Percentiles rank a stretch among this genome's conserved stretches.
Evolutionary conservation across 2,329 filamentous ascomycete species (phyloP).

Genomic region (Dactylellina drechsleri): DNA sequence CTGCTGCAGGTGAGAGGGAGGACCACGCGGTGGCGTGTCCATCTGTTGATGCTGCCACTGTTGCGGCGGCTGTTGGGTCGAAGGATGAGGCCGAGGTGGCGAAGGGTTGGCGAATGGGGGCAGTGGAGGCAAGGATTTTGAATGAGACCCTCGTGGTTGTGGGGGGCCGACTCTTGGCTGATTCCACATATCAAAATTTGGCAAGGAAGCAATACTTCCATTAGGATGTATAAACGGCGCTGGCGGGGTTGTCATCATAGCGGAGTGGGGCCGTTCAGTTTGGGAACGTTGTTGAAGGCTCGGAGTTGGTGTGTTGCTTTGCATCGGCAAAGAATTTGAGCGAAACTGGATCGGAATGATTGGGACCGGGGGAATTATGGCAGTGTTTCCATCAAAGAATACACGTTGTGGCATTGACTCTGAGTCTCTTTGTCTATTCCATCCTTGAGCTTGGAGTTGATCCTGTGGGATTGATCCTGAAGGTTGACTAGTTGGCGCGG

Average conservation of each 20-base stretch:
- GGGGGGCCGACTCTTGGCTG: constrained; percentile 16
- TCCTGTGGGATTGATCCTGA: constrained; percentile 18
- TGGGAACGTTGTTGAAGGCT: constrained; percentile 36
- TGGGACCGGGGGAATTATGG: constrained; percentile 41
- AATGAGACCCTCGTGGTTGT: constrained; percentile 18
- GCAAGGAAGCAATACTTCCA: constrained; percentile 36
- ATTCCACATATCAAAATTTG: constrained; percentile 36
- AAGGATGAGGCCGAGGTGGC: constrained; percentile 8
- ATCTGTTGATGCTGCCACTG: constrained; percentile 5
- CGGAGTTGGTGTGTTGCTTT: constrained; percentile 23
- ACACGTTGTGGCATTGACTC: constrained; percentile 46
- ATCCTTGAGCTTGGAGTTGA: constrained; percentile 4
- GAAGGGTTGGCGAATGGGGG: constrained; percentile 19
- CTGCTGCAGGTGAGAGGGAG: constrained; percentile 23
- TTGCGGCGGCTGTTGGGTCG: constrained; percentile 7
- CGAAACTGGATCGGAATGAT: constrained; percentile 43
- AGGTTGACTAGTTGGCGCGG: constrained; percentile 7
- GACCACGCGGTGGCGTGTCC: background rate
- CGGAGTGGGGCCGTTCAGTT: constrained; percentile 47
- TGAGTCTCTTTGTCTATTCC: constrained; percentile 33
- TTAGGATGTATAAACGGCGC: constrained; percentile 24
- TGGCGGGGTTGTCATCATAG: constrained; percentile 30
- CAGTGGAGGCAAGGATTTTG: constrained; percentile 3
- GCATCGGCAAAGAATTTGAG: constrained; percentile 48
- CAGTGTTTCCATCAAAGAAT: constrained; percentile 31